phyloP scores from a whole-genome alignment of 768 basidiomycete genomes.

The Lactarius hengduanensis region DNA sequence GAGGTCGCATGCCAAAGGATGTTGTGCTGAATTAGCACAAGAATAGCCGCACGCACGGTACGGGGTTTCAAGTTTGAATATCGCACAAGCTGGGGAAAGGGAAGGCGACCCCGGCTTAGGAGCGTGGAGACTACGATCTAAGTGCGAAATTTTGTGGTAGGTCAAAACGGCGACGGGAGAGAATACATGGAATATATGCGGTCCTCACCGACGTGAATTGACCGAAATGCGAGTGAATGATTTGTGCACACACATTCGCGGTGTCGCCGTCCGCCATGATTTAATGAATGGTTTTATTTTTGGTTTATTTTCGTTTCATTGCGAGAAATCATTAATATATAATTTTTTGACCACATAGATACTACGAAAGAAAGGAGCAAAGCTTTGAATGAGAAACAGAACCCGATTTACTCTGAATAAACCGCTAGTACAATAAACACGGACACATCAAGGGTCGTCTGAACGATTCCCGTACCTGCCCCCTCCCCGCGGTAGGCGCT shows the following conservation, averaged over 20 bases:
- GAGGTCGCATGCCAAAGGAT: constrained; percentile 79
- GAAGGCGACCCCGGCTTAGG: constrained; percentile 81
- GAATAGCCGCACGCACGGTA: constrained; percentile 63
- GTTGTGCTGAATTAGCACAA: constrained; percentile 89
- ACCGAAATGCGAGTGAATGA: constrained; percentile 66
- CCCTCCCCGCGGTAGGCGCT: neutral
- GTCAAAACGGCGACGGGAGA: neutral
- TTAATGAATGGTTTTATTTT: neutral
- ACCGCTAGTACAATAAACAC: neutral
- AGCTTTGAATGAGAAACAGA: neutral
- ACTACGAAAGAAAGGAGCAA: neutral
- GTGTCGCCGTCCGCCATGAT: constrained; percentile 66
- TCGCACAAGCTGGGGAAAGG: constrained; percentile 63
- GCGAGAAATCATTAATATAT: constrained; percentile 14
- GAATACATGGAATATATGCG: neutral
- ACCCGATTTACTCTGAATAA: neutral
- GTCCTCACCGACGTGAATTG: constrained; percentile 58
- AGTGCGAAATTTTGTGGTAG: constrained; percentile 1
- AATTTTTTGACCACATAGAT: neutral
- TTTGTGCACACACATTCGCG: constrained; percentile 57
- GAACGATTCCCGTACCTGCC: neutral
- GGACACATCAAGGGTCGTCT: neutral
- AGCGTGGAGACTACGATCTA: constrained; percentile 74
- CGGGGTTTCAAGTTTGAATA: constrained; percentile 67
- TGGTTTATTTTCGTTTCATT: neutral